Evolutionary conservation across 2,329 filamentous ascomycete species (phyloP), one percentile per base, ranked within the genome.

Genomic region (Amesomyces nigricolor): DNA sequence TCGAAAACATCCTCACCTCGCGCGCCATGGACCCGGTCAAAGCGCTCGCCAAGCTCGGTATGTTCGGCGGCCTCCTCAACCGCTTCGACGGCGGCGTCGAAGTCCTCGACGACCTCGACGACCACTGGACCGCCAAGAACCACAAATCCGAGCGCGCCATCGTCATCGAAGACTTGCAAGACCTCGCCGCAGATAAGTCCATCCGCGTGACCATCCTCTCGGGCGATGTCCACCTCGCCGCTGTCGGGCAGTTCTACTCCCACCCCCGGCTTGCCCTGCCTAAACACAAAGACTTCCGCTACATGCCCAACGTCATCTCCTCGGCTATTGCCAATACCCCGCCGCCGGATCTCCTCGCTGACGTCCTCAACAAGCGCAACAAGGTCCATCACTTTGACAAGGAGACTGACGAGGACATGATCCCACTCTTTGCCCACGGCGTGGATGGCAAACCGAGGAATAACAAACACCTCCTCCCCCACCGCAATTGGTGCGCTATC

Each of bases 41-140:
- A 70, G 89, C 89, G 5, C 77, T 97, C 22, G 89, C 91, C 39
- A 87, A 89, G 65, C 81, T 87, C 37, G 91, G 92, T 1, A 71
- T 95, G 62, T 78, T 97, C 50, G 89, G 90, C 3, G 81, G 81
- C 57, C 83, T 95, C 43, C 77, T 95, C 39, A 96, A 96, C 73
- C 88, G 88, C 62, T 91, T 96, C 63, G 91, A 96, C 66, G 91
- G 90, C 19, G 90, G 90, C 16, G 88, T 94, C 5, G 94, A 97
- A 70, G 88, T 97, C 13, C 76, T 95, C 29, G 91, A 96, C 67
- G 91, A 95, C 64, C 74, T 96, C 9, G 92, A 96, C 67, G 94
- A 97, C 70, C 92, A 99, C 68, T 99, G 94, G 94, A 96, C 92
- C 0, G 89, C 92, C 38, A 95, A 90, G 68, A 89, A 91, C 67